Percentiles rank a stretch among this genome's conserved stretches.
phyloP scores from a whole-genome alignment of 2,329 filamentous ascomycete species.

The Pseudocercospora macadamiae region DNA sequence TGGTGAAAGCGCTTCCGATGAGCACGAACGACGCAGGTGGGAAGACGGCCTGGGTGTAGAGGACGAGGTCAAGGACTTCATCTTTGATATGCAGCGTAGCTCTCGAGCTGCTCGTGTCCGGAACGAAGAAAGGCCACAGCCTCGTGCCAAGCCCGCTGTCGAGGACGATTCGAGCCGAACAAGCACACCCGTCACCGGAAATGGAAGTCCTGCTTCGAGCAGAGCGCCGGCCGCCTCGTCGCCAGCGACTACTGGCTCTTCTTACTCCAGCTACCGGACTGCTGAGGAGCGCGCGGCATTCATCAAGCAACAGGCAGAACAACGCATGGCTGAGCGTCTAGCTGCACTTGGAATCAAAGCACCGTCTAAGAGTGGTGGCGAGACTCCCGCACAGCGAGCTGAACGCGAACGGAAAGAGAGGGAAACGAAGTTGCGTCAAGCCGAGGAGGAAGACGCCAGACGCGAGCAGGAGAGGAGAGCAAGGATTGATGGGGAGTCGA shows the following conservation, averaged over 20 bases:
- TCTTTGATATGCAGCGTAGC: conserved; percentile 89
- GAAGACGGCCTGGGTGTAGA: conserved; percentile 95
- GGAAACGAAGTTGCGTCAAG: conserved; percentile 82
- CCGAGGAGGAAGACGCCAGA: conserved; percentile 90
- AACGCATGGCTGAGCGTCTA: conserved; percentile 93
- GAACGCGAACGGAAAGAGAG: conserved; percentile 88
- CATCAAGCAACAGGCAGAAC: conserved; percentile 95
- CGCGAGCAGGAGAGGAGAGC: conserved; percentile 86
- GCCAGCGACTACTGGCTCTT: conserved; percentile 57
- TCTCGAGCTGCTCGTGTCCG: conserved; percentile 75
- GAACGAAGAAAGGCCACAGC: conserved; percentile 54
- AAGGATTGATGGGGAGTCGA: conserved; percentile 76
- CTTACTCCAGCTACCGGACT: conserved; percentile 83
- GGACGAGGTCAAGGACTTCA: conserved; percentile 95
- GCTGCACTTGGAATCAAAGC: conserved; percentile 91
- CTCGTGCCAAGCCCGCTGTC: conserved; percentile 19
- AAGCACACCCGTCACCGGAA: conserved; percentile 32
- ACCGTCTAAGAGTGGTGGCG: conserved; percentile 70
- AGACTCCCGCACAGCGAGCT: conserved; percentile 79
- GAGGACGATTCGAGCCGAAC: conserved; percentile 36
- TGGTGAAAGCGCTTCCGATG: conserved; percentile 71
- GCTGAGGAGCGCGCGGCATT: conserved; percentile 93
- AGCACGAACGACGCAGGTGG: conserved; percentile 92
- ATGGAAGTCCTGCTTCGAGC: conserved; percentile 36
- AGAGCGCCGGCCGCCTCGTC: conserved; percentile 41